Evolutionary conservation across 139 green algal genomes (phyloP).

Genomic region (Mychonastes homosphaera): DNA sequence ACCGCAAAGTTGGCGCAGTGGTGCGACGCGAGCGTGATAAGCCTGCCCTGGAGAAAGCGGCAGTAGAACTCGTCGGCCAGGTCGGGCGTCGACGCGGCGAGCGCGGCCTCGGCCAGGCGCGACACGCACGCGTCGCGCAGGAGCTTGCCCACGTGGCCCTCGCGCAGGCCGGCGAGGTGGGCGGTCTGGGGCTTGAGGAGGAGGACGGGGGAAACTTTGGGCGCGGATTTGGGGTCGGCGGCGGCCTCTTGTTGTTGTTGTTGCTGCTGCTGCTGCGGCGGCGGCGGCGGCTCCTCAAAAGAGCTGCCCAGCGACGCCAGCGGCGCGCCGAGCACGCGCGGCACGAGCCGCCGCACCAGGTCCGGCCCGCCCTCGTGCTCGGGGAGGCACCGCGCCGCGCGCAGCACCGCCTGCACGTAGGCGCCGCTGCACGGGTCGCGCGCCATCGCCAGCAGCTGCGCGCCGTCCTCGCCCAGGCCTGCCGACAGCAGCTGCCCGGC

Average conservation of each 20-base stretch:
- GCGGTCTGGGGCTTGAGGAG: not conserved
- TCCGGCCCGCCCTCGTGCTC: not conserved
- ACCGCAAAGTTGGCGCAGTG: constrained; percentile 65
- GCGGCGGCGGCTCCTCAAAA: not conserved
- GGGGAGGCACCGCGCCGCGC: constrained; percentile 2
- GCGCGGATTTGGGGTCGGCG: not conserved
- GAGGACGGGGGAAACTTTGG: not conserved
- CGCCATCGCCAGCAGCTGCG: constrained; percentile 31
- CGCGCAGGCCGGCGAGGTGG: constrained; percentile 1
- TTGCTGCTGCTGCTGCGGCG: too few relatives aligned
- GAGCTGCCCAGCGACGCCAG: not conserved
- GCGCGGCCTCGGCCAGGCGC: constrained; percentile 17
- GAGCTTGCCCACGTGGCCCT: constrained; percentile 10
- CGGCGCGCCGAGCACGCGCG: not conserved
- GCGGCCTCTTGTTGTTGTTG: too few relatives aligned
- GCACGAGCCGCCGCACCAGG: not conserved
- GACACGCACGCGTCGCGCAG: constrained; percentile 12
- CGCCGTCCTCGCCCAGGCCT: constrained; percentile 25
- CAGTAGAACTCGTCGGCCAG: constrained; percentile 30
- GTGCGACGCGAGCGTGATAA: constrained; percentile 37
- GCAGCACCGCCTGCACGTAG: constrained; percentile 54
- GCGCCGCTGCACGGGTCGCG: constrained; percentile 39
- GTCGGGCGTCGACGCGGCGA: constrained; percentile 22
- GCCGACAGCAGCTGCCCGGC: constrained; percentile 24
- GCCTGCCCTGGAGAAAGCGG: constrained; percentile 26